Conservation (phyloP, 257 asterid genomes). For the Henckelia pumila region DNA sequence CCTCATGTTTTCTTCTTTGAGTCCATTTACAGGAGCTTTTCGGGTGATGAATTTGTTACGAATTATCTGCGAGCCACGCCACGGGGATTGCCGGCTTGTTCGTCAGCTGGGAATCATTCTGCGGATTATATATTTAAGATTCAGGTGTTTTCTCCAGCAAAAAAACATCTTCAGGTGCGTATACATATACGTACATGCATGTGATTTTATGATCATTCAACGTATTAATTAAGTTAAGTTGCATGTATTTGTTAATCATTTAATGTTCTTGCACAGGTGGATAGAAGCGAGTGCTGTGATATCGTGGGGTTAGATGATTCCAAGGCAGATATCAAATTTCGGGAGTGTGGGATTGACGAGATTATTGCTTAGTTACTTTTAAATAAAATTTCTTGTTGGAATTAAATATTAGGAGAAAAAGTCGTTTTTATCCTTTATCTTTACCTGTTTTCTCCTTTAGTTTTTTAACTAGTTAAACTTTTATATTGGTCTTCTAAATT, state of each 20-base stretch:
- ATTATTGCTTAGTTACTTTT: background rate
- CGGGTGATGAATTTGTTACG: background rate
- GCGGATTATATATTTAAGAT: background rate
- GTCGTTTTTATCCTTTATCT: too few species aligned
- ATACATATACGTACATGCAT: background rate
- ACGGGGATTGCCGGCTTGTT: background rate
- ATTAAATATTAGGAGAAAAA: too few species aligned
- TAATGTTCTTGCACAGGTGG: background rate
- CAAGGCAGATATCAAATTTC: background rate
- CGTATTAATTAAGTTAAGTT: too few species aligned
- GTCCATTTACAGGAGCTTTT: background rate
- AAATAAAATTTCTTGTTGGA: background rate
- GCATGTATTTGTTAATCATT: background rate
- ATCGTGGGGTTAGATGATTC: background rate
- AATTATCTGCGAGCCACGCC: background rate
- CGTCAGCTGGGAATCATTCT: background rate
- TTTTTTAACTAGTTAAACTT: too few species aligned
- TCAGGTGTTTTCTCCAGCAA: background rate
- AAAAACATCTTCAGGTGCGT: background rate
- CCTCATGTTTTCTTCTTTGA: background rate
- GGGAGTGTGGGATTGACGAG: slow-evolving; percentile 1
- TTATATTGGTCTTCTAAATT: too few species aligned
- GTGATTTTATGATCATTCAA: background rate
- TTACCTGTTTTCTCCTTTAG: too few species aligned
- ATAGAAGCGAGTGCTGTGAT: background rate